These are phyloP conservation scores for Alternaria solani DNA, from an alignment of 2,329 filamentous ascomycete genomes.

Conservation along the genomic window DNA sequence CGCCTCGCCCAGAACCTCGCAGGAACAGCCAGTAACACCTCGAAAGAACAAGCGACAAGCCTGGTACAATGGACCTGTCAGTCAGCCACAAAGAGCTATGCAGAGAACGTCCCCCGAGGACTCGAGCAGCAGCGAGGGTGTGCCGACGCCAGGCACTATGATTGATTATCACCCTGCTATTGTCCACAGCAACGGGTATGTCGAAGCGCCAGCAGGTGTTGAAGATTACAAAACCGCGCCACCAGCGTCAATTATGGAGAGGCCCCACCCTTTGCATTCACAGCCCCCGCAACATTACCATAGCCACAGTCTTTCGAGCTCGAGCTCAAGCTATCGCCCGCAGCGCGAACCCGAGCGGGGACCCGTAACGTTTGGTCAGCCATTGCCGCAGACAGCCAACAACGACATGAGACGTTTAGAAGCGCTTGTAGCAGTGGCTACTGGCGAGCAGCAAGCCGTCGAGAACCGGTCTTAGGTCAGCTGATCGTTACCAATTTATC, in stretches of 20 bases:
- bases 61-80: constrained; percentile 71
- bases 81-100: constrained; percentile 35
- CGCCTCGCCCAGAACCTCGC: constrained; percentile 48
- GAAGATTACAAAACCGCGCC: constrained; percentile 52
- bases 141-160: constrained; percentile 62
- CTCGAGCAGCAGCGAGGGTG: constrained; percentile 63
- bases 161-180: constrained; percentile 63
- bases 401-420: constrained; percentile 66
- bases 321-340: constrained; percentile 39
- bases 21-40: constrained; percentile 58
- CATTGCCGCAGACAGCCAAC: constrained; percentile 45
- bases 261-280: constrained; percentile 44
- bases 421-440: constrained; percentile 71
- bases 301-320: constrained; percentile 38
- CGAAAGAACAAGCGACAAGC: constrained; percentile 72
- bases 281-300: constrained; percentile 41
- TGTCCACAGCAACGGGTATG: constrained; percentile 59
- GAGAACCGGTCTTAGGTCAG: constrained; percentile 34
- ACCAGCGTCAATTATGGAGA: constrained; percentile 48
- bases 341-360: constrained; percentile 43
- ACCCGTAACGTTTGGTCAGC: constrained; percentile 42
- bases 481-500: background rate
- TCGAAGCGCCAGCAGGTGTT: constrained; percentile 54
- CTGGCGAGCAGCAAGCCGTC: constrained; percentile 60
- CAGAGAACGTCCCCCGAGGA: constrained; percentile 64